phyloP scores from a whole-genome alignment of 805 yeast species.

The Cyberlindnera mrakii region DNA sequence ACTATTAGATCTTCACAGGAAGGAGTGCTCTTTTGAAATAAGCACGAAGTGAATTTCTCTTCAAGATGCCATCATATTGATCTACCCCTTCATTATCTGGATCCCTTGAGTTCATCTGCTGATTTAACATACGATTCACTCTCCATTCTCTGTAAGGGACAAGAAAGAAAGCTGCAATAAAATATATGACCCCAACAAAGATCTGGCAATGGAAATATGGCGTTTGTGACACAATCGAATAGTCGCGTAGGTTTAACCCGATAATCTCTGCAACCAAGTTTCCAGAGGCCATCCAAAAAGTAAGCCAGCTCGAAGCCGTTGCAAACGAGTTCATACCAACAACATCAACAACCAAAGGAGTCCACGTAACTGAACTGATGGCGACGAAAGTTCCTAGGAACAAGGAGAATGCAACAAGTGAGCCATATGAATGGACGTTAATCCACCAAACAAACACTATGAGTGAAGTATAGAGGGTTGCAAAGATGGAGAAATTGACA shows the following conservation, averaged over 20 bases:
- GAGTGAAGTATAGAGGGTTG: constrained; percentile 30
- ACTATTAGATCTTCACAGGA: constrained; percentile 5
- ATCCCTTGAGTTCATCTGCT: constrained; percentile 8
- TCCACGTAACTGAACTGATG: constrained; percentile 36
- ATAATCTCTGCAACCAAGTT: constrained; percentile 47
- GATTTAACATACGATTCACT: constrained; percentile 35
- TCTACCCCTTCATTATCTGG: neutral
- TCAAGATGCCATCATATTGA: neutral
- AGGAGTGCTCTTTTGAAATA: constrained; percentile 13
- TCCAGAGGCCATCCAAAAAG: constrained; percentile 25
- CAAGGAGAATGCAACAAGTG: constrained; percentile 36
- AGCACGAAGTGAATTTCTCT: constrained; percentile 2
- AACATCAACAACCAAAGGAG: constrained; percentile 35
- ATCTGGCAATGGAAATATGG: constrained; percentile 59
- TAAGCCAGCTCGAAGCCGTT: constrained; percentile 33
- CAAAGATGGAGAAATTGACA: constrained; percentile 35
- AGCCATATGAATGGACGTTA: constrained; percentile 34
- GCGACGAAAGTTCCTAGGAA: constrained; percentile 41
- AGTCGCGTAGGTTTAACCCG: constrained; percentile 42
- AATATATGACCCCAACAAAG: constrained; percentile 47
- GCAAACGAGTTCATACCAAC: constrained; percentile 32
- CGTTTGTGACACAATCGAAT: constrained; percentile 16
- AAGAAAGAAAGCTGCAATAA: constrained; percentile 36
- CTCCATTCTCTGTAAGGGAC: constrained; percentile 47
- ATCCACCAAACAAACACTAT: constrained; percentile 45